Base-by-base conservation (phyloP, 2,329 filamentous ascomycete genomes). In the Parasarocladium wereldwijsianum region DNA sequence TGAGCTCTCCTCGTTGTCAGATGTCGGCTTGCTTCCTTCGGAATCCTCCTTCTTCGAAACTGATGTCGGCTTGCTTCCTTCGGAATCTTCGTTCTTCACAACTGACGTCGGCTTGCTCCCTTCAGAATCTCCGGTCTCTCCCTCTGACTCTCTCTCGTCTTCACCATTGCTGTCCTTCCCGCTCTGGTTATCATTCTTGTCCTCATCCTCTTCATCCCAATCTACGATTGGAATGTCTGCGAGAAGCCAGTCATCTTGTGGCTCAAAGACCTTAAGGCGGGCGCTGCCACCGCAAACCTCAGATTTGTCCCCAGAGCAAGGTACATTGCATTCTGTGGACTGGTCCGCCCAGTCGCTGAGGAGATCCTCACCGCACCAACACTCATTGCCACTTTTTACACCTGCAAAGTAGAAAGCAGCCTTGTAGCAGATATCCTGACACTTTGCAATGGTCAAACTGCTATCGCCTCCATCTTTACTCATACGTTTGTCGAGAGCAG, bases 341-440 rank as follows among this genome's bases (percentile, higher is more conserved):
- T 42, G 36, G 16, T 16, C 17, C 15, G 39, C 26, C 36, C 29
- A 34, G 27, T 38, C 38, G 37, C 38, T 36, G 24, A 20, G 35
- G 7, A 43, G 33, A 26, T 47, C 46, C 24, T 45, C 46, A 30
- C 52, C 48, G 41, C 58, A 62, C 39, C 55, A 57, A 36, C 55
- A 58, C 38, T 58, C 47, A 28, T 45, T 42, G n/a, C 43, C 50
- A 35, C 41, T 47, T 34, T 53, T 47, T 6, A 56, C 38, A 24
- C 56, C 58, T 19, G 55, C 57, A 36, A 54, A 57, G 6, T 29
- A 38, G 34, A 50, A 57, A 6, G 43, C 43, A 8, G 47, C 43
- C 29, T 41, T 41, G 17, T 47, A 53, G 40, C 57, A 56, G 24
- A 50, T 44, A 17, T 42, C 42, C 34, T 60, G 44, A 29, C 55